Evolutionary conservation across 2,329 filamentous ascomycete genomes (phyloP), one percentile per base, ranked within the genome.

Genomic region (Pestalotiopsis sp.): DNA sequence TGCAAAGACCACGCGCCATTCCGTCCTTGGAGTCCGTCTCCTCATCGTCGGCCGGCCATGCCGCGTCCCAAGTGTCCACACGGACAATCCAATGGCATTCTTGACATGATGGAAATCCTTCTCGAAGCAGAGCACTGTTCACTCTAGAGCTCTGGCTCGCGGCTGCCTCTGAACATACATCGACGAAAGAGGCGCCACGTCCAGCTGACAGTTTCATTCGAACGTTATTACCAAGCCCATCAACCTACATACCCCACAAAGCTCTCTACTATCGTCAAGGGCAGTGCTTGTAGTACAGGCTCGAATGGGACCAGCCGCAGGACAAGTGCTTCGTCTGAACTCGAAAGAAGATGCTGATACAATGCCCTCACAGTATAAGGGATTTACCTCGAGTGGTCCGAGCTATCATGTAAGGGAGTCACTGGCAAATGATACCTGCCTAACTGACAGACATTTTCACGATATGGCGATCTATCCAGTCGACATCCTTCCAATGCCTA

Each of bases 11-110:
- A 52, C 45, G 45, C 45, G 20, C 45, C 45, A 52, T 52, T 52
- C 45, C 45, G 45, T 52, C 45, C 45, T 52, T 20, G 45, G 45
- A n/a, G 7, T 52, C 45, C 45, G 17, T 52, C 45, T 52, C 45
- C 45, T 36, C 59, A 61, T 20, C 38, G 59, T 14, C 59, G n/a
- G 25, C 59, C 59, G 59, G 59, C n/a, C 27, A 62, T 62, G 31
- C 59, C 59, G 59, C 57, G 27, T 17, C 31, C 59, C 31, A 36
- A 36, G 31, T 36, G 31, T 36, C 31, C 31, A 36, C 31, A 20
- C 59, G 14, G 17, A 14, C 31, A 17, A 4, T 7, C 45, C 45
- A 17, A 23, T 52, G 45, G 45, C 45, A 52, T 52, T 52, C 20
- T 52, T 9, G 45, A 20, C 56, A 25, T 59, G 56, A 59, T 25